These are phyloP conservation scores for Zopfochytrium polystomum DNA, from an alignment of 371 early-diverging fungal species.

Conservation along the genomic window DNA sequence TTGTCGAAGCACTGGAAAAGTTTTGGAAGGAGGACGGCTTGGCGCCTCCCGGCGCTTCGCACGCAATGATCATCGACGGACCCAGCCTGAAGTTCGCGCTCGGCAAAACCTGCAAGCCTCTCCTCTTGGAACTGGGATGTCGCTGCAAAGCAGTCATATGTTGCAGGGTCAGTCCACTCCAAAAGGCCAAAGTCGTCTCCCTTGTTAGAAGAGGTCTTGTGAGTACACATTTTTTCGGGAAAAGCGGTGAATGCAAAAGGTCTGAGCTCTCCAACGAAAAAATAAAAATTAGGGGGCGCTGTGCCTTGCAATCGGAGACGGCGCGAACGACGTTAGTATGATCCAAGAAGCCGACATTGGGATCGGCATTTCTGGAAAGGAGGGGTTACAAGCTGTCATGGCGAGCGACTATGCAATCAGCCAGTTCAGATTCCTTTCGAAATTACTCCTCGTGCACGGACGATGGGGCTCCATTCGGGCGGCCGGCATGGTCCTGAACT, in stretches of 20 bases:
- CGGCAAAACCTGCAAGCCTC: conserved; percentile 47
- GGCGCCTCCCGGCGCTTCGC: conserved; percentile 41
- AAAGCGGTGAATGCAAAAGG: no score
- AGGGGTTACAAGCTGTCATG: conserved; percentile 87
- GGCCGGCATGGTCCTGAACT: conserved; percentile 73
- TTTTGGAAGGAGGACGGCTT: conserved; percentile 58
- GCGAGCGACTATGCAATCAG: conserved; percentile 85
- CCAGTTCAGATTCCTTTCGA: conserved; percentile 81
- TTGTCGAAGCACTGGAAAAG: conserved; percentile 35
- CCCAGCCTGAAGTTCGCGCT: conserved; percentile 77
- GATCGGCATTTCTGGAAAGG: conserved; percentile 88
- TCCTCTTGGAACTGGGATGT: conserved; percentile 68
- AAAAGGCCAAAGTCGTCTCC: conserved; percentile 96
- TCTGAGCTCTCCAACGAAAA: background rate
- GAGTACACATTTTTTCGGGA: no score
- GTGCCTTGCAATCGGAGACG: conserved; percentile 95
- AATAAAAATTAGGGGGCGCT: conserved; percentile 63
- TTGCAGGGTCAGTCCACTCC: conserved; percentile 97
- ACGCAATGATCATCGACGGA: conserved; percentile 90
- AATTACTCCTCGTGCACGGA: conserved; percentile 64
- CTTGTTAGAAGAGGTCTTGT: conserved; percentile 74
- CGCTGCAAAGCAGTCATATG: conserved; percentile 89
- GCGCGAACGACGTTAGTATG: conserved; percentile 90
- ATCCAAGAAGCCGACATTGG: conserved; percentile 91
- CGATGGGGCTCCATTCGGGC: conserved; percentile 42